Evolutionary conservation across 2,329 filamentous ascomycete genomes (phyloP).

Genomic region (Iodosphaeria phyllophila): DNA sequence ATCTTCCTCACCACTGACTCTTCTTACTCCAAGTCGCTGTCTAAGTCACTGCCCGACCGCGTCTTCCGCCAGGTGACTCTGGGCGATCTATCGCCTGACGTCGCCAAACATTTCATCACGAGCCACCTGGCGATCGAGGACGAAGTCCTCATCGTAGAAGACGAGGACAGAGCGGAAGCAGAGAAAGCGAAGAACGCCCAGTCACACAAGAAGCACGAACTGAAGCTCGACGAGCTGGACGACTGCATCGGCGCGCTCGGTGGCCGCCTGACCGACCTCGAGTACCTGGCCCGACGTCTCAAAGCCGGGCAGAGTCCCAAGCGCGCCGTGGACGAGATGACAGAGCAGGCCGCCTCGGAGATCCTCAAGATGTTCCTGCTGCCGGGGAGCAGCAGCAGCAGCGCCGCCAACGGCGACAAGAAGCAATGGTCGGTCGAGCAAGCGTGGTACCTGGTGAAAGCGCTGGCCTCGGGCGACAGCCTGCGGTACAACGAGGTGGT

Average conservation of each 20-base stretch:
- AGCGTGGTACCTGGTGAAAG: slow-evolving; percentile 76
- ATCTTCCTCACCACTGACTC: slow-evolving; percentile 85
- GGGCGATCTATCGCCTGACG: slow-evolving; percentile 69
- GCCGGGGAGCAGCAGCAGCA: slow-evolving; percentile 31
- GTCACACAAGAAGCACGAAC: slow-evolving; percentile 7
- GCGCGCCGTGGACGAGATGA: slow-evolving; percentile 71
- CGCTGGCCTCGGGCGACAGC: slow-evolving; percentile 46
- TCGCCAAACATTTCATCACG: slow-evolving; percentile 81
- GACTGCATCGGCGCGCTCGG: slow-evolving; percentile 66
- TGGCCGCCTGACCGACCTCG: slow-evolving; percentile 85
- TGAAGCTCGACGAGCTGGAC: slow-evolving; percentile 53
- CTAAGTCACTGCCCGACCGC: slow-evolving; percentile 74
- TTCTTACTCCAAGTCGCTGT: slow-evolving; percentile 71
- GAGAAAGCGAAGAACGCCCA: slow-evolving; percentile 11
- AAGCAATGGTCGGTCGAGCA: slow-evolving; percentile 65
- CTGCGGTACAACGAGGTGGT: slow-evolving; percentile 77
- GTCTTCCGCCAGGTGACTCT: slow-evolving; percentile 76
- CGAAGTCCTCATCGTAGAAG: slow-evolving; percentile 11
- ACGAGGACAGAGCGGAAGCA: slow-evolving; percentile 9
- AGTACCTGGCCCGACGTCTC: slow-evolving; percentile 80
- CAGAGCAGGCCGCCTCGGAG: slow-evolving; percentile 74
- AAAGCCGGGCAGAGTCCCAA: slow-evolving; percentile 70
- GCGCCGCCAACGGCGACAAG: slow-evolving; percentile 17
- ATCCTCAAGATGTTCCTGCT: slow-evolving; percentile 87
- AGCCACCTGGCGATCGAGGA: slow-evolving; percentile 47